Evolutionary conservation across 768 basidiomycete species (phyloP).

Genomic region (Lyophyllum atratum): DNA sequence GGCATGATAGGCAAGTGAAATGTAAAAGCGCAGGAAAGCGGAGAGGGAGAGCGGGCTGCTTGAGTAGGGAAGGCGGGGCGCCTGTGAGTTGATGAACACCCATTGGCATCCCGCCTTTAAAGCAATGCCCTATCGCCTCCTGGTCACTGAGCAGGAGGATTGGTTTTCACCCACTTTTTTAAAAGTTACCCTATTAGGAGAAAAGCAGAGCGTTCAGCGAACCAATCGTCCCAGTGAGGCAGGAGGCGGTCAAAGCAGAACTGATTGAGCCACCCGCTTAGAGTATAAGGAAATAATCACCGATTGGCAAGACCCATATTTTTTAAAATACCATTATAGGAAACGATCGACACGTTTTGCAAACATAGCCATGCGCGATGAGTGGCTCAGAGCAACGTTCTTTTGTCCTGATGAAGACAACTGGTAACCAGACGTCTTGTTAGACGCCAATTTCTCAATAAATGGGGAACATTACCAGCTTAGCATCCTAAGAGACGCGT

Average conservation of each 20-base stretch:
- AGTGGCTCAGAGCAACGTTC: constrained; percentile 1
- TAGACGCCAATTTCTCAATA: neutral
- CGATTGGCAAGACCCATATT: constrained; percentile 14
- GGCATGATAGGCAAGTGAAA: constrained; percentile 9
- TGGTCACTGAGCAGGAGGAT: constrained; percentile 10
- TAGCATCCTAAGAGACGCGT: neutral
- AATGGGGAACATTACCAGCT: neutral
- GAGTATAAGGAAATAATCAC: constrained; percentile 18
- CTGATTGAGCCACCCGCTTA: constrained; percentile 10
- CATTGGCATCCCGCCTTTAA: constrained; percentile 9
- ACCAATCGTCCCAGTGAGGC: constrained; percentile 19
- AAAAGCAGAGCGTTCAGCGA: constrained; percentile 11
- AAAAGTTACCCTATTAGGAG: constrained; percentile 14
- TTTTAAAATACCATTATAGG: constrained; percentile 16
- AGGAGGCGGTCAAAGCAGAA: constrained; percentile 16
- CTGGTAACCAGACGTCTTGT: neutral
- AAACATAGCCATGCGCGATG: neutral
- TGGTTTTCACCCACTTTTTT: constrained; percentile 19
- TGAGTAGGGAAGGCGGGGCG: constrained; percentile 4
- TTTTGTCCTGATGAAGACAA: neutral
- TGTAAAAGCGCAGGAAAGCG: neutral
- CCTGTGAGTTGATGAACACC: constrained; percentile 2
- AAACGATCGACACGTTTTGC: constrained; percentile 6
- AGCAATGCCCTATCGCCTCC: constrained; percentile 2
- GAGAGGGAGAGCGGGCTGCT: neutral